Percentiles rank a stretch among this genome's conserved stretches.
Conservation (phyloP, 2,329 filamentous ascomycete species). For the Moelleriella libera region DNA sequence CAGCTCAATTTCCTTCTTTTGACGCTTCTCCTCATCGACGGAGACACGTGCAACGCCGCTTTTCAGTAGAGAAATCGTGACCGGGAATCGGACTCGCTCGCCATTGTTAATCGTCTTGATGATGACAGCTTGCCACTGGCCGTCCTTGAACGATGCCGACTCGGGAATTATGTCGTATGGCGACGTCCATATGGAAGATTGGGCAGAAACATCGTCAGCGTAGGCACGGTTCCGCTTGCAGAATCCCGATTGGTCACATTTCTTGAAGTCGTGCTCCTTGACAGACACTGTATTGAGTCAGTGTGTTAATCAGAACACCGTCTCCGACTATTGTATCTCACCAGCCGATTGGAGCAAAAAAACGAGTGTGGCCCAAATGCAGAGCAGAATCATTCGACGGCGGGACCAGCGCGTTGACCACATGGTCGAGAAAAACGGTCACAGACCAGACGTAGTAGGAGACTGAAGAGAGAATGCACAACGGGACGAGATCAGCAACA, state of each 20-base stretch:
- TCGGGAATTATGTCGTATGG: constrained; percentile 67
- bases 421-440: constrained; percentile 26
- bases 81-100: constrained; percentile 63
- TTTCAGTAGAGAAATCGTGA: constrained; percentile 78
- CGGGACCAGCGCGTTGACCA: constrained; percentile 35
- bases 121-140: constrained; percentile 66
- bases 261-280: constrained; percentile 96
- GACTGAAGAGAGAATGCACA: neutral
- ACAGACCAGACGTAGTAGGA: constrained; percentile 1
- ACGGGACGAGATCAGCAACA: neutral
- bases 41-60: constrained; percentile 79
- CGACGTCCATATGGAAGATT: constrained; percentile 56
- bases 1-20: constrained; percentile 78
- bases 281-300: constrained; percentile 48
- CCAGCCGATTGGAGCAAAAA: constrained; percentile 50
- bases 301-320: neutral
- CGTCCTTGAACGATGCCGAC: constrained; percentile 63
- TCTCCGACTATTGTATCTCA: constrained; percentile 22
- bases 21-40: constrained; percentile 80
- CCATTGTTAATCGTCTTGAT: constrained; percentile 58
- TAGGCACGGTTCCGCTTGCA: constrained; percentile 88
- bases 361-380: constrained; percentile 42
- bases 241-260: constrained; percentile 89
- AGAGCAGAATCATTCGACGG: constrained; percentile 51
- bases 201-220: constrained; percentile 59